phyloP scores from a whole-genome alignment of 2,329 filamentous ascomycete species.

The Sclerotinia borealis region DNA sequence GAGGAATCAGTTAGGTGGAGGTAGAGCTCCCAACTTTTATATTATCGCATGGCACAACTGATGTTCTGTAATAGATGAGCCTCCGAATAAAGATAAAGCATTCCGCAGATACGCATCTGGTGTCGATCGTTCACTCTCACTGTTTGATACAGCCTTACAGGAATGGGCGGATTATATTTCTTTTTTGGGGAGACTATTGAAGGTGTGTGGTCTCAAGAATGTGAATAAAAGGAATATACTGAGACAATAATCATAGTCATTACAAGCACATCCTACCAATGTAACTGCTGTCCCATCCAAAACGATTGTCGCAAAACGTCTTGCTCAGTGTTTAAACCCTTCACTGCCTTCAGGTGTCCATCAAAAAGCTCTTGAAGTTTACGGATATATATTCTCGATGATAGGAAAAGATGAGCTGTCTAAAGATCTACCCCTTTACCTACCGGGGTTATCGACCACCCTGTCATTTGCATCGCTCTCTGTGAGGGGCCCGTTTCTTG shows the following conservation, averaged over 20 bases:
- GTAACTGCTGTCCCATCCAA: conserved; percentile 74
- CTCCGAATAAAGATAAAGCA: conserved; percentile 54
- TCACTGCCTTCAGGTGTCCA: conserved; percentile 92
- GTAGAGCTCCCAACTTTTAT: conserved; percentile 42
- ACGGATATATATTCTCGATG: conserved; percentile 78
- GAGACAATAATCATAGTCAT: conserved; percentile 50
- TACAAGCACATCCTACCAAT: conserved; percentile 76
- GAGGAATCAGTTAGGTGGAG: conserved; percentile 70
- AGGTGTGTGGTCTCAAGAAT: conserved; percentile 48
- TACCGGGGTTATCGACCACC: conserved; percentile 82
- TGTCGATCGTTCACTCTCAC: conserved; percentile 77
- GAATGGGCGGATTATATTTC: conserved; percentile 99
- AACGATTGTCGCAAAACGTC: conserved; percentile 74
- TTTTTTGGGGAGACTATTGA: conserved; percentile 83
- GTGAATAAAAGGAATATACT: conserved; percentile 23
- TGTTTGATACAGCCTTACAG: conserved; percentile 89
- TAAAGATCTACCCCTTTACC: conserved; percentile 76
- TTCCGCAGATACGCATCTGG: conserved; percentile 86
- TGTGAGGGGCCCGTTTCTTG: conserved; percentile 78
- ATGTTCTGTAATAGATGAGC: conserved; percentile 42
- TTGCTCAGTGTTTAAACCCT: conserved; percentile 93
- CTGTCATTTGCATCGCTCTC: conserved; percentile 92
- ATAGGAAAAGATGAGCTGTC: conserved; percentile 78
- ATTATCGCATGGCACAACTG: not conserved
- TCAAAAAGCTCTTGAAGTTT: conserved; percentile 94